Percentiles rank a stretch among this genome's conserved stretches.
phyloP scores from a whole-genome alignment of 2,329 filamentous ascomycete genomes.

The Ceratocystis harringtonii region DNA sequence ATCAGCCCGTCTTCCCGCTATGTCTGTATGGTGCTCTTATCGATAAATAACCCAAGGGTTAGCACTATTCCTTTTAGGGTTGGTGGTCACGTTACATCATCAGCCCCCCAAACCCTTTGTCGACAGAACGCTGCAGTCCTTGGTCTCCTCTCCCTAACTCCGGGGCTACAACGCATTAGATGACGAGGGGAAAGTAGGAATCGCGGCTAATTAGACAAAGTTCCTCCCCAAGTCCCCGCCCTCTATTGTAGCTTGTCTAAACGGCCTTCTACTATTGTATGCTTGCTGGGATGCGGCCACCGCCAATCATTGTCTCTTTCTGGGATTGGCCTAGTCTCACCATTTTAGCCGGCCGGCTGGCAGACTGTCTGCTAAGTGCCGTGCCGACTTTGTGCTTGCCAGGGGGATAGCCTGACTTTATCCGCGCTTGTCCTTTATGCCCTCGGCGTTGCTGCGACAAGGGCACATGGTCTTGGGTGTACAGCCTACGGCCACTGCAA shows the following conservation, averaged over 20 bases:
- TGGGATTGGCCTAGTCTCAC: neutral
- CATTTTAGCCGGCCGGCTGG: slow-evolving; percentile 1
- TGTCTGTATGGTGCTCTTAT: neutral
- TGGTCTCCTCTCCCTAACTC: neutral
- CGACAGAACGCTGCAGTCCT: neutral
- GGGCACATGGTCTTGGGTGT: neutral
- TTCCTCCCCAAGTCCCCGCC: neutral
- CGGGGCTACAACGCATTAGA: neutral
- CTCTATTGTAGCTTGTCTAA: neutral
- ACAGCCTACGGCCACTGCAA: no score
- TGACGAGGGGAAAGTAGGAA: neutral
- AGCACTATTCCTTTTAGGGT: no score
- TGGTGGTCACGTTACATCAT: no score
- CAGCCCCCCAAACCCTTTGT: no score
- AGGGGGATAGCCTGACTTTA: neutral
- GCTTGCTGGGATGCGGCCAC: neutral
- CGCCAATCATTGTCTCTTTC: neutral
- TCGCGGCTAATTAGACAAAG: neutral
- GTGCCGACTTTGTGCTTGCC: neutral
- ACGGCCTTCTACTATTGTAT: neutral
- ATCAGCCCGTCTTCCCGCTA: neutral
- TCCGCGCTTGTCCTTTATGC: neutral
- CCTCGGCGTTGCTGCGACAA: neutral
- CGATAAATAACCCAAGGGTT: neutral
- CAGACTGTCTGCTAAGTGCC: neutral